A percentile compares a stretch with the other conserved stretches of the same genome.
Evolutionary conservation across 2,329 filamentous ascomycete genomes (phyloP).

Genomic region (Teratosphaeria nubilosa): DNA sequence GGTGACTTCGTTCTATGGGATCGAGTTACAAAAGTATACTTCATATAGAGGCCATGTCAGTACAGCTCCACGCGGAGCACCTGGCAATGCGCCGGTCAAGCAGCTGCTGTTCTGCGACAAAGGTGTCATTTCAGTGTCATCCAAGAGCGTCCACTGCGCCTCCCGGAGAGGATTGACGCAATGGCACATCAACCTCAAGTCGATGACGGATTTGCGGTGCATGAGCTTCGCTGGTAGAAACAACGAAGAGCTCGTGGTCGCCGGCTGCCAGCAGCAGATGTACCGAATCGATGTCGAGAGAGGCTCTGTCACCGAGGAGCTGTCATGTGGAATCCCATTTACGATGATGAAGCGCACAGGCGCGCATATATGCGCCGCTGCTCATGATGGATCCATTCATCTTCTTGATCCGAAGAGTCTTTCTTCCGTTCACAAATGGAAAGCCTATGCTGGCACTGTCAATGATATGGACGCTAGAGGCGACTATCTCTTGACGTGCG

Average conservation of each 20-base stretch:
- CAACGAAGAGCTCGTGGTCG: slow-evolving; percentile 73
- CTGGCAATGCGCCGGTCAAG: slow-evolving; percentile 62
- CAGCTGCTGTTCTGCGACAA: slow-evolving; percentile 87
- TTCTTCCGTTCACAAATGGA: slow-evolving; percentile 74
- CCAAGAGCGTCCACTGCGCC: slow-evolving; percentile 81
- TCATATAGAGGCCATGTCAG: slow-evolving; percentile 72
- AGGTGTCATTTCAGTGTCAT: slow-evolving; percentile 76
- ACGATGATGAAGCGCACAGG: slow-evolving; percentile 81
- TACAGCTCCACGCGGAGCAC: slow-evolving; percentile 15
- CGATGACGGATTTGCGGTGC: slow-evolving; percentile 79
- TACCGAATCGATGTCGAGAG: slow-evolving; percentile 60
- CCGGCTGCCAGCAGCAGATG: slow-evolving; percentile 78
- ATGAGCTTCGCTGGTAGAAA: slow-evolving; percentile 92
- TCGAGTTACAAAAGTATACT: slow-evolving; percentile 78
- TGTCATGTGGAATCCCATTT: slow-evolving; percentile 46
- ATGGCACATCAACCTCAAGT: slow-evolving; percentile 73
- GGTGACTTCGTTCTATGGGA: slow-evolving; percentile 77
- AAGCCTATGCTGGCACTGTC: slow-evolving; percentile 76
- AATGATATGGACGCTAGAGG: slow-evolving; percentile 97
- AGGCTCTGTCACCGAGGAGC: slow-evolving; percentile 1
- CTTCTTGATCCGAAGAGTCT: slow-evolving; percentile 74
- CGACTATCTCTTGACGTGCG: slow-evolving; percentile 91
- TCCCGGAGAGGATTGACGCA: slow-evolving; percentile 68
- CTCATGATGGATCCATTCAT: slow-evolving; percentile 70
- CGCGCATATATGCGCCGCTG: slow-evolving; percentile 86